Conservation (phyloP, 1,284 basidiomycete genomes). For the Testicularia cyperi region DNA sequence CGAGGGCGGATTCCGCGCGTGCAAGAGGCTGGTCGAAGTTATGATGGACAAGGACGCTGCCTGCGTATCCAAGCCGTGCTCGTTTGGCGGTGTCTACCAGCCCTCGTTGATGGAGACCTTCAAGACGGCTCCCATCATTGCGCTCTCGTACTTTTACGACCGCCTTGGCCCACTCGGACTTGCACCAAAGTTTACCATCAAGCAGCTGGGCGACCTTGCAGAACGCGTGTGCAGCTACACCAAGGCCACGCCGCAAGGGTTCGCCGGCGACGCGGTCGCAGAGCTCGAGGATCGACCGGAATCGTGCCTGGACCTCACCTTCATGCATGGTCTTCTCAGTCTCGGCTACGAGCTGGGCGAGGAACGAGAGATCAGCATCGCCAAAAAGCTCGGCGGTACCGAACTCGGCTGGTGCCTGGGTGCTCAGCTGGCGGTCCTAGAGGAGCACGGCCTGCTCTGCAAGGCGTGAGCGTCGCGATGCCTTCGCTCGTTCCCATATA, state of each 20-base stretch:
- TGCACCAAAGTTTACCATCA: slow-evolving; percentile 53
- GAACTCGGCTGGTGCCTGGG: slow-evolving; percentile 95
- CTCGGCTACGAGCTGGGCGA: slow-evolving; percentile 63
- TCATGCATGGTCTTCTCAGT: slow-evolving; percentile 83
- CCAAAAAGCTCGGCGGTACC: slow-evolving; percentile 82
- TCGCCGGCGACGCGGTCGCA: slow-evolving; percentile 65
- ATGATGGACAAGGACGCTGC: slow-evolving; percentile 94
- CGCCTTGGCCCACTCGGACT: slow-evolving; percentile 78
- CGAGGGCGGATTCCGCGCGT: slow-evolving; percentile 79
- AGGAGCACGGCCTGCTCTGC: slow-evolving; percentile 46
- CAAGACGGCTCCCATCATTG: slow-evolving; percentile 60
- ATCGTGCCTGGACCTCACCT: slow-evolving; percentile 92
- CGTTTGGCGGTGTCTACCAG: slow-evolving; percentile 96
- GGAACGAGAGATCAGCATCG: slow-evolving; percentile 66
- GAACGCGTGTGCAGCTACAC: slow-evolving; percentile 48
- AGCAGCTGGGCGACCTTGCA: slow-evolving; percentile 39
- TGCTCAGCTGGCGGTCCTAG: slow-evolving; percentile 63
- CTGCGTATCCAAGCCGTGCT: slow-evolving; percentile 79
- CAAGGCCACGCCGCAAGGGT: slow-evolving; percentile 16
- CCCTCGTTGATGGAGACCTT: slow-evolving; percentile 90
- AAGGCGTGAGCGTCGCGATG: slow-evolving; percentile 7
- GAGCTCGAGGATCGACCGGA: slow-evolving; percentile 84
- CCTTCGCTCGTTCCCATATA: neutral
- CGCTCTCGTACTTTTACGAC: slow-evolving; percentile 90
- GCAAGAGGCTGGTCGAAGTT: slow-evolving; percentile 79